Evolutionary conservation across 2,329 filamentous ascomycete genomes (phyloP), one percentile per base, ranked within the genome.

Genomic region (Fusarium praegraminearum): DNA sequence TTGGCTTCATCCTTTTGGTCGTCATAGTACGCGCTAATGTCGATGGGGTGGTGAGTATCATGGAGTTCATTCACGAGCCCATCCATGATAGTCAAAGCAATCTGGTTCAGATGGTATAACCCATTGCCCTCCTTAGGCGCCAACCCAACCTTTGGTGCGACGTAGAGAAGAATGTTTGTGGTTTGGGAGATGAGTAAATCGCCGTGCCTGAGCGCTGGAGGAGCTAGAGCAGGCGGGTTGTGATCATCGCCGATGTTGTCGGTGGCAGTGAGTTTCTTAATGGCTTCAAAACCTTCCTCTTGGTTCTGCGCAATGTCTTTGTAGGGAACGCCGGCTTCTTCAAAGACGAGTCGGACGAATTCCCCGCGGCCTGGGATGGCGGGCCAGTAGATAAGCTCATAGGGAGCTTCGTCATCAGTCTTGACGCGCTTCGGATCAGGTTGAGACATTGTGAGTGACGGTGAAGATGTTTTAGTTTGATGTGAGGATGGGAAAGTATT

Each of bases 1-100:
- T 89, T 80, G 18, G 89, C 83, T 76, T 93, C 92, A 1, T 83
- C 81, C 77, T 90, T 93, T 79, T 95, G 92, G 28, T 94, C 90
- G 74, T 93, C 91, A 73, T 94, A 95, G 77, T 90, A 91, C 7
- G 86, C 76, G 2, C 78, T 76, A 0, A 81, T 75, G 3, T 87
- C 84, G 53, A 93, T 81, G 1, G 92, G 92, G 74, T 95, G 92
- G 76, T 95, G 92, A 28, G 87, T 89, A 72, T 94, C 91, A 76
- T 94, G 92, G 1, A 88, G 78, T 80, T 94, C 92, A 70, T 90
- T 89, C 73, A 87, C 87, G 47, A 94, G 78, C 1, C 86, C 86
- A 73, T 95, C 92, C 20, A 94, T 79, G 2, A 91, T 89, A 5
- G 92, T 94, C 62, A 94, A 79, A 0, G 85, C 83, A 30, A 94